These are phyloP conservation scores for Scleromitrula shiraiana DNA, from an alignment of 2,329 filamentous ascomycete species.

Conservation along the genomic window DNA sequence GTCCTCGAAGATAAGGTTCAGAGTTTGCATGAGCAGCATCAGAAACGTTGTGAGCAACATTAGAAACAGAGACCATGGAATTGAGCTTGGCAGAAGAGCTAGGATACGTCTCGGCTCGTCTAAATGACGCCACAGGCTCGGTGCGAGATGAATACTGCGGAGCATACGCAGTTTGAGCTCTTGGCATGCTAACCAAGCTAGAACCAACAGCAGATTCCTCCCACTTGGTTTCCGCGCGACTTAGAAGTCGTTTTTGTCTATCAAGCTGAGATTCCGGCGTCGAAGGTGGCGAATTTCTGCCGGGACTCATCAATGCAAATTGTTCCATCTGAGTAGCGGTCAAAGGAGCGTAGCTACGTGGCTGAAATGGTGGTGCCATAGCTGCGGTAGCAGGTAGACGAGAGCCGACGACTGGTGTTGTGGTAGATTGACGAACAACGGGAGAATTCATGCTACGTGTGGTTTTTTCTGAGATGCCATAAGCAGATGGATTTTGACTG, in stretches of 20 bases:
- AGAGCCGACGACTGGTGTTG: not conserved
- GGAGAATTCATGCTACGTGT: not conserved
- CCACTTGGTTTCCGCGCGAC: constrained; percentile 20
- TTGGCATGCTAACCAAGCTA: constrained; percentile 7
- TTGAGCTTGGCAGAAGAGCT: constrained; percentile 1
- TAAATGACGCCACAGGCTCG: constrained; percentile 5
- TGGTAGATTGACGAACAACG: not conserved
- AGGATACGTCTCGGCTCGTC: constrained; percentile 18
- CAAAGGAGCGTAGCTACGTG: constrained; percentile 14
- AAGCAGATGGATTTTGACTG: not conserved
- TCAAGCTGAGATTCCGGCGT: constrained; percentile 13
- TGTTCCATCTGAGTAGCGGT: not conserved
- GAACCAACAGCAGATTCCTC: constrained; percentile 10
- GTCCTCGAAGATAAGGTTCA: not conserved
- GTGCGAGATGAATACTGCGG: not conserved
- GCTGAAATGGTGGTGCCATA: constrained; percentile 30
- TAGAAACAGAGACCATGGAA: not conserved
- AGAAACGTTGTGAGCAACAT: not conserved
- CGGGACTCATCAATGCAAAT: not conserved
- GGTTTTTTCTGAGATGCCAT: not conserved
- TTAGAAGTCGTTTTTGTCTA: constrained; percentile 19
- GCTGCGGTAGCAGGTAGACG: constrained; percentile 27
- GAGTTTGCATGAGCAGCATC: not conserved
- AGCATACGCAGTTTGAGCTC: constrained; percentile 14
- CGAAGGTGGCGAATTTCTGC: constrained; percentile 6